phyloP scores from a whole-genome alignment of 441 rosid genomes.

The Oxalis stricta region DNA sequence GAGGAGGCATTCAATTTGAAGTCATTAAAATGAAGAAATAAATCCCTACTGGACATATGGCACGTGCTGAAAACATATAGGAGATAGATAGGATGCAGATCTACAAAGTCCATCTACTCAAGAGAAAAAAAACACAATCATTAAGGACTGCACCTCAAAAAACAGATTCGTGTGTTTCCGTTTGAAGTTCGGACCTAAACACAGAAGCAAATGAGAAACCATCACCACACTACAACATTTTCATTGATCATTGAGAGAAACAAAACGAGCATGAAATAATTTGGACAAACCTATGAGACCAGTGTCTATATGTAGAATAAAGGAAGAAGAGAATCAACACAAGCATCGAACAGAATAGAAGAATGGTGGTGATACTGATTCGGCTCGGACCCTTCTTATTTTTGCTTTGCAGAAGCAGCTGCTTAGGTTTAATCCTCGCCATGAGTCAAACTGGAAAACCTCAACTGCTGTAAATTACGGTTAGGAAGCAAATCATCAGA shows the following conservation, averaged over 20 bases:
- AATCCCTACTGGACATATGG: background rate
- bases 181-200: conserved; percentile 34
- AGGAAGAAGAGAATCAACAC: conserved; percentile 47
- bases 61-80: background rate
- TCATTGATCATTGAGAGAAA: too few relatives aligned
- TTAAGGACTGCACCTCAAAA: conserved; percentile 33
- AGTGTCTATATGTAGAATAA: conserved; percentile 49
- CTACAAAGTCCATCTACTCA: too few relatives aligned
- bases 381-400: conserved; percentile 70
- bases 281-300: conserved; percentile 49
- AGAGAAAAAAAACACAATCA: background rate
- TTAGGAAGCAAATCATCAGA: background rate
- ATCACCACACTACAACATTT: background rate
- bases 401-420: conserved; percentile 76
- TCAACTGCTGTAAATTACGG: background rate
- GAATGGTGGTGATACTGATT: conserved; percentile 39
- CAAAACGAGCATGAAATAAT: too few relatives aligned
- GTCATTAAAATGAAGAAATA: background rate
- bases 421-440: conserved; percentile 91
- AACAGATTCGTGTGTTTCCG: conserved; percentile 20
- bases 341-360: conserved; percentile 31
- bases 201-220: background rate
- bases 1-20: background rate
- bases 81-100: too few relatives aligned
- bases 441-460: conserved; percentile 12